Evolutionary conservation across 345 rosid genomes (phyloP), one percentile per base, ranked within the genome.

Genomic region (Noccaea caerulescens): DNA sequence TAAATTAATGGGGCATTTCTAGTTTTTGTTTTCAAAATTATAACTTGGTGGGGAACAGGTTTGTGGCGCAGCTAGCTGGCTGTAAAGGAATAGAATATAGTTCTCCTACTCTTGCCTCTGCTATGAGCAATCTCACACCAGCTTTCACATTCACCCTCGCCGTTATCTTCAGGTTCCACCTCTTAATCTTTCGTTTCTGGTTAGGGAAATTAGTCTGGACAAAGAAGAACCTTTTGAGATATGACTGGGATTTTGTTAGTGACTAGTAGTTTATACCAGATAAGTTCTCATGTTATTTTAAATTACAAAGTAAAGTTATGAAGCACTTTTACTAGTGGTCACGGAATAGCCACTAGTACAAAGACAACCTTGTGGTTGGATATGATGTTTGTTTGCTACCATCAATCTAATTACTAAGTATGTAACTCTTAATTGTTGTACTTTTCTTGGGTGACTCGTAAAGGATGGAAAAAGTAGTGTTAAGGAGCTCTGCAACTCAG

Each of bases 101-200:
- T 41, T 71, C 82, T 45, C 84, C 88, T 30, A 82, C 84, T 55
- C 81, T 84, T 49, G 63, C 86, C 56, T 82, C 86, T 13, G 83
- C 80, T 45, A 73, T 84, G 8, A 60, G 77, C 63, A 84, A 78
- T 46, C 83, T 82, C 69, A 80, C 80, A 0, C 85, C 82, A 3
- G 82, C 83, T 62, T 81, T 79, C 20, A 80, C 83, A 38, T 84
- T 82, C 72, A 37, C 36, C 0, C 72, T 54, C 16, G 63, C 63
- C 0, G 65, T 69, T 44, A 57, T 69, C 57, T 69, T 57, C 65
- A 56, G 65, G 73, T 69, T 45, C 36, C 14, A 33, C 52, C 36
- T 68, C 13, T 0, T 57, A 32, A 42, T 46, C 43, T 30, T 61
- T 56, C n/a, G 5, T 3, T 58, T 56, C 58, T 27, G 58, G 30